Evolutionary conservation across 305 asterid genomes (phyloP).

Genomic region (Nicotiana rustica): DNA sequence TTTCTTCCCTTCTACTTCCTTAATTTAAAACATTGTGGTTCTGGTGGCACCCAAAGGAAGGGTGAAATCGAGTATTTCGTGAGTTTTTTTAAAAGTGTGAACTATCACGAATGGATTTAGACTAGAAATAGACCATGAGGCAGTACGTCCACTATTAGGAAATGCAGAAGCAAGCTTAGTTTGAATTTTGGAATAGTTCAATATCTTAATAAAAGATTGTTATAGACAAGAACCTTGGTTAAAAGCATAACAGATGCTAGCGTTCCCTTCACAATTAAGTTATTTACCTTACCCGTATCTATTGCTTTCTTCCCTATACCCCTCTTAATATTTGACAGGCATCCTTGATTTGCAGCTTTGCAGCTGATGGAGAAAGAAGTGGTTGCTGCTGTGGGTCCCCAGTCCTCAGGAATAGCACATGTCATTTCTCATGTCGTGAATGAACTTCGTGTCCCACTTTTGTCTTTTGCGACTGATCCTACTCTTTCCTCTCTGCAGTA

Average conservation of each 20-base stretch:
- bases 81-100: neutral
- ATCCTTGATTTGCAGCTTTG: conserved; percentile 62
- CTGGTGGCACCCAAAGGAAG: neutral
- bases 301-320: neutral
- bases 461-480: conserved; percentile 92
- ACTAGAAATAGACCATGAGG: neutral
- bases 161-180: conserved; percentile 7
- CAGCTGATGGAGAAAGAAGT: conserved; percentile 72
- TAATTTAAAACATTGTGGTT: neutral
- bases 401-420: conserved; percentile 88
- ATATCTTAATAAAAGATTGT: conserved; percentile 8
- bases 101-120: neutral
- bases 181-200: conserved; percentile 11
- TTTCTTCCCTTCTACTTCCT: neutral
- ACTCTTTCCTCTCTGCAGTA: conserved; percentile 79
- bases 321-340: neutral
- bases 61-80: neutral
- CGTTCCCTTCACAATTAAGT: neutral
- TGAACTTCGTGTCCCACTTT: conserved; percentile 83
- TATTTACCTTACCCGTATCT: neutral
- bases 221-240: neutral
- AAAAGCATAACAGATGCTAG: neutral
- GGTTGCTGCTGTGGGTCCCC: conserved; percentile 93
- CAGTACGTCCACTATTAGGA: neutral
- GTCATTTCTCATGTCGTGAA: conserved; percentile 67